Evolutionary conservation across 1,284 basidiomycete species (phyloP), one percentile per base, ranked within the genome.

Genomic region (Hypsizygus ulmarius): DNA sequence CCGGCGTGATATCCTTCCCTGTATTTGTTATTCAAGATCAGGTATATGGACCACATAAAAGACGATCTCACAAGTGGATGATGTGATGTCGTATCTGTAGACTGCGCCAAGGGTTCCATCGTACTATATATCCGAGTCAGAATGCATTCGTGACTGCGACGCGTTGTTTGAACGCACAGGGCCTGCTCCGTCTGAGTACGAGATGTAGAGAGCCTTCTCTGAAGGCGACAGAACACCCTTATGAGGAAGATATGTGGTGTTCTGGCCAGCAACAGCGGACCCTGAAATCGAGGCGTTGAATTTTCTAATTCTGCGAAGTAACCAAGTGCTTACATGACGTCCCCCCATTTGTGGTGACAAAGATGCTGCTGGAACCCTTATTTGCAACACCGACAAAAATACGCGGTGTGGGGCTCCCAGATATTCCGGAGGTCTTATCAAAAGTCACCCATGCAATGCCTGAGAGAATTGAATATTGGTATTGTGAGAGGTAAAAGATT

Each of bases 311-410:
- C 21, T 7, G 10, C 3, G 16, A n/a, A 27, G 3, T 33, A 27
- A 8, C 30, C 12, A 32, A 15, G 14, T 47, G 67, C 64, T 58
- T 59, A 83, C 82, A 84, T 5, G 79, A 78, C 39, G 67, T 63
- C 16, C 81, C 81, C 29, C 70, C 78, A 56, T 84, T 73, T 15
- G 74, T 73, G 4, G 77, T 72, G 6, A 82, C 73, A 53, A 77
- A 85, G 19, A 84, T 61, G 49, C 79, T 84, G 49, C 65, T 66
- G 0, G 75, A 66, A 2, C 79, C 81, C 34, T 67, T 64, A 56
- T 72, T 82, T 0, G 79, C 80, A 16, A 84, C 81, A 49, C 82
- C 82, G 30, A 83, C 81, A 50, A 84, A 85, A 39, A 86, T 83
- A 40, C 81, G 77, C 34, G 74, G 78, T 12, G 81, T 84, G 0